These are phyloP conservation scores for Pseudopithomyces chartarum DNA, from an alignment of 2,329 filamentous ascomycete species.

Conservation along the genomic window DNA sequence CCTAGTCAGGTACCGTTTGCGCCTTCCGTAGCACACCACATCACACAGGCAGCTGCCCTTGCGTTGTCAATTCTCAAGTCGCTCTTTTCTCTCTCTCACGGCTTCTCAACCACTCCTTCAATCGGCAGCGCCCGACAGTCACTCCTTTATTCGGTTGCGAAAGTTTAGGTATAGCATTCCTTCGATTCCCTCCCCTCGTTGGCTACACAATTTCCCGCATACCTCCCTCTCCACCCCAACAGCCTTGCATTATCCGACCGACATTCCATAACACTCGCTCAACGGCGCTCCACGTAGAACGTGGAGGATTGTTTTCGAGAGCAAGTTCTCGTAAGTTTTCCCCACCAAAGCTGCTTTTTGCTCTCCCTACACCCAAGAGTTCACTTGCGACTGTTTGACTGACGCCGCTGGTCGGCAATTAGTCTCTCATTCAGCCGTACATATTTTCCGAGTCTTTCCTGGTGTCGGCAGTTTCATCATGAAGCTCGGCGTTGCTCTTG, in stretches of 20 bases:
- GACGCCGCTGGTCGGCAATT: constrained; percentile 24
- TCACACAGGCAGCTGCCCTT: background rate
- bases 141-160: constrained; percentile 6
- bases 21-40: background rate
- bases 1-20: constrained; percentile 7
- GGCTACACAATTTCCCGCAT: constrained; percentile 1
- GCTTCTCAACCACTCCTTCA: background rate
- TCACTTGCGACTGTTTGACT: constrained; percentile 10
- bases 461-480: constrained; percentile 40
- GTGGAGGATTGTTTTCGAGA: constrained; percentile 12
- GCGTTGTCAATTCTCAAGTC: constrained; percentile 1
- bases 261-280: constrained; percentile 40
- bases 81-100: background rate
- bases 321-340: constrained; percentile 21
- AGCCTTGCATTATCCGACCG: constrained; percentile 21
- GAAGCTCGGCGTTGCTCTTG: constrained; percentile 48
- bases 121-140: constrained; percentile 1
- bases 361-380: background rate
- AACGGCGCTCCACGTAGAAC: constrained; percentile 16
- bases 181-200: constrained; percentile 6
- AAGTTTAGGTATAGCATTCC: constrained; percentile 8
- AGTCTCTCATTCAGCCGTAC: constrained; percentile 24
- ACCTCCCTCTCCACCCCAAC: constrained; percentile 16
- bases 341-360: background rate
- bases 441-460: constrained; percentile 19